These are phyloP conservation scores for Xylaria grammica DNA, from an alignment of 495 filamentous ascomycete species.

Conservation along the genomic window DNA sequence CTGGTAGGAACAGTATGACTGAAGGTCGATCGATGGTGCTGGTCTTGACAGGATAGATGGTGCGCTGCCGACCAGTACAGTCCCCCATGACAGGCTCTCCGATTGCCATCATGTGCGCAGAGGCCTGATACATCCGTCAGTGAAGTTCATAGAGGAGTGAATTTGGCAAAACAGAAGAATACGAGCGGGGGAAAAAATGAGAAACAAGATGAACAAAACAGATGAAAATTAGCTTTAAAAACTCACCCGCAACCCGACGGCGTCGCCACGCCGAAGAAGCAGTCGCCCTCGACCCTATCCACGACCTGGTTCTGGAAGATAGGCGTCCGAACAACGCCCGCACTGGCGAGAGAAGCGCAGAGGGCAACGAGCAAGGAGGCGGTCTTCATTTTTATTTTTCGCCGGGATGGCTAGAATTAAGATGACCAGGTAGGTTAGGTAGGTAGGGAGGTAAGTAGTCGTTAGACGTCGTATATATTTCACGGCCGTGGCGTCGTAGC, in stretches of 20 bases:
- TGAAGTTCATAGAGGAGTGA: too few species aligned
- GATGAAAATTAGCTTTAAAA: too few species aligned
- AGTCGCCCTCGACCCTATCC: constrained; percentile 45
- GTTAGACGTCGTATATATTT: neutral
- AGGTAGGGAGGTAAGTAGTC: neutral
- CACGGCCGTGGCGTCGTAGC: constrained; percentile 1
- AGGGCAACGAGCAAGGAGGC: constrained; percentile 38
- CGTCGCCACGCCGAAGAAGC: constrained; percentile 55
- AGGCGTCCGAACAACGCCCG: constrained; percentile 53
- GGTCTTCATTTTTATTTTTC: constrained; percentile 18
- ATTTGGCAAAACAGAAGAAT: too few species aligned
- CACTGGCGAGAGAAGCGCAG: constrained; percentile 50
- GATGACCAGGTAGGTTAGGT: too few species aligned
- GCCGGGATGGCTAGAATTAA: too few species aligned
- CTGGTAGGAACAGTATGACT: too few species aligned
- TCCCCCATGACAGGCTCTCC: neutral
- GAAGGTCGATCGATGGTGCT: too few species aligned
- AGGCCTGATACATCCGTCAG: constrained; percentile 25
- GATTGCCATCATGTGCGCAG: constrained; percentile 23
- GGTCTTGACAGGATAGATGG: too few species aligned
- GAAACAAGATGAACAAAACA: neutral
- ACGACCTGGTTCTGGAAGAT: constrained; percentile 51
- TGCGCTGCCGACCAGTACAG: neutral
- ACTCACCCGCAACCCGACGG: constrained; percentile 56
- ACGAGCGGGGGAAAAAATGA: neutral